Base-by-base conservation (phyloP, 345 rosid species). In the Litchi chinensis region DNA sequence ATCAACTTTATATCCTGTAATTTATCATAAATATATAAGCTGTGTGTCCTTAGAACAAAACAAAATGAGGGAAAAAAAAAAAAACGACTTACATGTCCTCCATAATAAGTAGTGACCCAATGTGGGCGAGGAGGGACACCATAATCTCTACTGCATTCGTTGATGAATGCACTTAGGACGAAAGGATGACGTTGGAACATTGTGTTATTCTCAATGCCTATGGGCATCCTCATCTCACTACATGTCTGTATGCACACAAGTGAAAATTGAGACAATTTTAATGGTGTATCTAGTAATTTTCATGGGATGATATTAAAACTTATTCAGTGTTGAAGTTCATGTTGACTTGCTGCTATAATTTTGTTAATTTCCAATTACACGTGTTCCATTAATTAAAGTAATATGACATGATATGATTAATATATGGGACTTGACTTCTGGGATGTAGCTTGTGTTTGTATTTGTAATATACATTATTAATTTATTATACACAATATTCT, bases 141-240 rank as follows among this genome's bases (percentile, higher is more conserved):
- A 3, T 64, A 91, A 0, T 0, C 0, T 10, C 1, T 0, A 10
- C 5, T 72, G 85, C 91, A 90, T 0, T 64, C 0, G 1, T 78
- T 5, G 3, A 28, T 8, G 75, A 50, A 86, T 2, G 0, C 1
- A 6, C 19, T 59, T 44, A 82, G 67, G 26, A 80, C 46, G 63
- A 83, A 88, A 3, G 89, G 85, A 3, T 1, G 3, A 0, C 79
- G 32, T 54, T 73, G 84, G 69, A 90, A 86, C 89, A 88, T 88
- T 22, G 88, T 85, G 0, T 67, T 71, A 12, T 87, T 84, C 10
- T 77, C 83, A 2, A 24, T 28, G 9, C 81, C 90, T 15, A 85
- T 76, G 0, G 91, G 91, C 6, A 88, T 82, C 74, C 83, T 91
- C 89, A 90, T 82, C 80, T 90, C 93, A 40, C 88, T 90, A 37